Evolutionary conservation across 2,329 filamentous ascomycete genomes (phyloP), one percentile per base, ranked within the genome.

Genomic region (Neopestalotiopsis rosae): DNA sequence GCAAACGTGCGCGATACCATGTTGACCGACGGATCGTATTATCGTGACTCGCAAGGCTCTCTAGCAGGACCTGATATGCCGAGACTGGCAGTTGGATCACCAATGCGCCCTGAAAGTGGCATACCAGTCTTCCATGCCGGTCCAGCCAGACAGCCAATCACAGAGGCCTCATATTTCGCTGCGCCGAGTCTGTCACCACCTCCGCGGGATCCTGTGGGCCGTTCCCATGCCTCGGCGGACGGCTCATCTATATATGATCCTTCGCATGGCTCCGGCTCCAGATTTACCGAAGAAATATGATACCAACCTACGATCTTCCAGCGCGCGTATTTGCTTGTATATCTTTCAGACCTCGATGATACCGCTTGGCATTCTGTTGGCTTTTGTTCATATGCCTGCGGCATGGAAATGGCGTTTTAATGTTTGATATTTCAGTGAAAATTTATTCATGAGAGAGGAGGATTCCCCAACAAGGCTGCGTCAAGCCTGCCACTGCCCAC

Each of bases 111-210:
- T 38, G 84, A 88, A 67, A 90, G 88, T 74, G 88, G 89, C 10
- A 80, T 90, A 4, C 85, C 87, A n/a, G 82, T 90, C 40, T 86
- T 90, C 76, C 85, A 89, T 70, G 86, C 88, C n/a, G 88, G 90
- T n/a, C 91, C 91, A 17, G 89, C 87, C 20, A 86, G 89, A 67
- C 90, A 88, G 3, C 88, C 90, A 1, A 81, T 91, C 17, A 86
- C 87, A 68, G 86, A 88, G 69, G 82, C 86, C 64, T 84, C 82
- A 30, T 86, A 87, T 0, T 87, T 87, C 67, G 74, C 79, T 32
- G 74, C 77, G 13, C 73, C 79, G 72, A 75, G 66, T 68, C 75
- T 72, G 58, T 75, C 77, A 40, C 74, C 76, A 57, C 73, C 76
- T 61, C 69, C 45, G 32, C 67, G 71, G 65, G 80, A 85, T 76